A percentile compares a stretch with the other conserved stretches of the same genome.
phyloP scores from a whole-genome alignment of 179 eudicot genomes.

The Beta lomatogona region DNA sequence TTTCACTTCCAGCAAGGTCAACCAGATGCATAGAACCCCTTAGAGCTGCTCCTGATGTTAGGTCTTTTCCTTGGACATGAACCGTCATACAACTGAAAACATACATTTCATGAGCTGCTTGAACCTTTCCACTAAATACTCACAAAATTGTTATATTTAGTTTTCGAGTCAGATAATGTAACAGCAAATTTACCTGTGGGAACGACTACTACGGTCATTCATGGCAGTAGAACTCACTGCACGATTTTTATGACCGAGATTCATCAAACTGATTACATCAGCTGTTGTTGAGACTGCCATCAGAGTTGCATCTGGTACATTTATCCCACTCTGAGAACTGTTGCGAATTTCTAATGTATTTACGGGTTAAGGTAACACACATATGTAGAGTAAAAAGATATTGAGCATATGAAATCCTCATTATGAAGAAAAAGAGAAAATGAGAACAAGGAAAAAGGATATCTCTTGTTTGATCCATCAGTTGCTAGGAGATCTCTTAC shows the following conservation, averaged over 20 bases:
- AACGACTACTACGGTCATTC: slow-evolving; percentile 98
- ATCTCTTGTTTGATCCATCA: slow-evolving; percentile 85
- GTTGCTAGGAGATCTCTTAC: slow-evolving; percentile 94
- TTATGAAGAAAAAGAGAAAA: neutral
- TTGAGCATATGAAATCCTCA: neutral
- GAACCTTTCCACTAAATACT: neutral
- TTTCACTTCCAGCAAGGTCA: slow-evolving; percentile 98
- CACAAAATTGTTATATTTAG: slow-evolving; percentile 15
- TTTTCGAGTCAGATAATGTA: neutral
- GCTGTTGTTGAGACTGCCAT: slow-evolving; percentile 75
- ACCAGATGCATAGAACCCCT: slow-evolving; percentile 99
- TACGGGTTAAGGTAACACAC: slow-evolving; percentile 49
- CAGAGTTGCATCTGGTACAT: slow-evolving; percentile 92
- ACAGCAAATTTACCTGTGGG: slow-evolving; percentile 71
- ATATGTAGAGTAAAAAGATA: neutral
- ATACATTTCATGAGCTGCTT: slow-evolving; percentile 9
- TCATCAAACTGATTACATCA: slow-evolving; percentile 88
- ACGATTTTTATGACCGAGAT: slow-evolving; percentile 85
- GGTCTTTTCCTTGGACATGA: slow-evolving; percentile 96
- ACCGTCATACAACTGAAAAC: slow-evolving; percentile 88
- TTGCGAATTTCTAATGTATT: slow-evolving; percentile 91
- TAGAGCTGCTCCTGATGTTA: slow-evolving; percentile 75
- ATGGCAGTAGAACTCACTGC: slow-evolving; percentile 95
- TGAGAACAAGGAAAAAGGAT: slow-evolving; percentile 55
- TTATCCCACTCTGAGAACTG: slow-evolving; percentile 80